phyloP scores from a whole-genome alignment of 768 basidiomycete species.

The Clitopilus hobsonii region DNA sequence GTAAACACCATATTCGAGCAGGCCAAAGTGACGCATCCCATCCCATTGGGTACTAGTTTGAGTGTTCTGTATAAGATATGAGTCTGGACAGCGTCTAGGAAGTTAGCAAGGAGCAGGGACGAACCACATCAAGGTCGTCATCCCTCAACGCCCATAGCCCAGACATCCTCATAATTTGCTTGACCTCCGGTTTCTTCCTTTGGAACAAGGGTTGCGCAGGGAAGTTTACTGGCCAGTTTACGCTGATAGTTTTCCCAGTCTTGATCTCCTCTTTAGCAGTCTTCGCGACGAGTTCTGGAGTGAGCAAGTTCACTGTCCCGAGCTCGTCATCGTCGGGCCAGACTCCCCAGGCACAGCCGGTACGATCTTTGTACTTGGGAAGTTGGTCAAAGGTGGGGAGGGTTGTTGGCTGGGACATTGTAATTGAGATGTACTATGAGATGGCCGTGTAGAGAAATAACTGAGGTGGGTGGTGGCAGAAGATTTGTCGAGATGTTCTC shows the following conservation, averaged over 20 bases:
- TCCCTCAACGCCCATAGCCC: conserved; percentile 10
- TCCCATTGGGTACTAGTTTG: conserved; percentile 75
- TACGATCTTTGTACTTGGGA: conserved; percentile 44
- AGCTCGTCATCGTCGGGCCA: conserved; percentile 66
- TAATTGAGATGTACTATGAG: too few relatives aligned
- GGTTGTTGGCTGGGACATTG: too few relatives aligned
- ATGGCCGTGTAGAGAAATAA: too few relatives aligned
- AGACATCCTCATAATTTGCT: conserved; percentile 26
- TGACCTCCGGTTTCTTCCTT: conserved; percentile 49
- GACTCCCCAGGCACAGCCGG: conserved; percentile 65
- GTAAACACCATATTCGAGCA: conserved; percentile 48
- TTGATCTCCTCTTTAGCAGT: conserved; percentile 54
- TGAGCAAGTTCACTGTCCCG: conserved; percentile 63
- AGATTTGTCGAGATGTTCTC: too few relatives aligned
- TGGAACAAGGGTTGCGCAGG: conserved; percentile 60
- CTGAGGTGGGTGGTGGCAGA: too few relatives aligned
- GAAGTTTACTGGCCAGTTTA: conserved; percentile 59
- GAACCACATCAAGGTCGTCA: conserved; percentile 1
- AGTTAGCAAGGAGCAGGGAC: not conserved
- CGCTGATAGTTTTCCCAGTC: conserved; percentile 17
- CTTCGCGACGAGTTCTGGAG: conserved; percentile 54
- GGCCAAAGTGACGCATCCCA: conserved; percentile 55
- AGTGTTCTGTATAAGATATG: conserved; percentile 60
- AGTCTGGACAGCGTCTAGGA: not conserved
- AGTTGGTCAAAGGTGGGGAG: conserved; percentile 34